Base-by-base conservation (phyloP, 495 filamentous ascomycete species). In the Trichoderma parareesei region DNA sequence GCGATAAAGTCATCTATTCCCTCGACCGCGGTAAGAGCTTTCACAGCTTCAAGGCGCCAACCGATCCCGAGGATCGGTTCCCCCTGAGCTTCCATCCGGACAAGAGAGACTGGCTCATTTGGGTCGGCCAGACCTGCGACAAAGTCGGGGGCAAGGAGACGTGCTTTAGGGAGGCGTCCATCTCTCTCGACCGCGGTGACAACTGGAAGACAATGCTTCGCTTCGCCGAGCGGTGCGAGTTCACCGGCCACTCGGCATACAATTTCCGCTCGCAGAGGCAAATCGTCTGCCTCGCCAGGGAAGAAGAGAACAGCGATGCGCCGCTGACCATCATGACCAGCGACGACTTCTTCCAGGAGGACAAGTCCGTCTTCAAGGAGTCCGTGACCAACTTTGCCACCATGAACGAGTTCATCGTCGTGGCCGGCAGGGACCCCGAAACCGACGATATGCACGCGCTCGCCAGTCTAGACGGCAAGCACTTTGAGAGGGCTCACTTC, bases 351-450 rank as follows among this genome's bases (percentile, higher is more conserved):
- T 93, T 94, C 69, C 77, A 80, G n/a, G 81, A 85, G 37, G 72
- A 81, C 64, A 73, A 76, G 35, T 72, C 80, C 38, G 76, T 82
- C 1, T 80, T 81, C 44, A 84, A 88, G 71, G 76, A 83, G 6
- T 82, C 92, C 65, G 87, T 97, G 65, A 87, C 88, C 49, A 85
- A 88, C 57, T 98, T 93, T 74, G 93, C 91, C 5, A 95, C 87
- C 37, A 96, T 95, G 91, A 84, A 88, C 33, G 93, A 97, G 68
- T 99, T 94, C 76, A 91, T 98, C 70, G 84, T 99, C 53, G 91
- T 96, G 42, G 94, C 94, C 2, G 85, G 86, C 41, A 83, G 85
- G 70, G 81, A 88, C 37, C 72, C 79, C 27, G 84, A 90, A 38
- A 81, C 84, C 61, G 80, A 87, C 48, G 88, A 82, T 14, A 75